Conservation (phyloP, 352 stramenopile genomes). For the Pythium guiyangense region DNA sequence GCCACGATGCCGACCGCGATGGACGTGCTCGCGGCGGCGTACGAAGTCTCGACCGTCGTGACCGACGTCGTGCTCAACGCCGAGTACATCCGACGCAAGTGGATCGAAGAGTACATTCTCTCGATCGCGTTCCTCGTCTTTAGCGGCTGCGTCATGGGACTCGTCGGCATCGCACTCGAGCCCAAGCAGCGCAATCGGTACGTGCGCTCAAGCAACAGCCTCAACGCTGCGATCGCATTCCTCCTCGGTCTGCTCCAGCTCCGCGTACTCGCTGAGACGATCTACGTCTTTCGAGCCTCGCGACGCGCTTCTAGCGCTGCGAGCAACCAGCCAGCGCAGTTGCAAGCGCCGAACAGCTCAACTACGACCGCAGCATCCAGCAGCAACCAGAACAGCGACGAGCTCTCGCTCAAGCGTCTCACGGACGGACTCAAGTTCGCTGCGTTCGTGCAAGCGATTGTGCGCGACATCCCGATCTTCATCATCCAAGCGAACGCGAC, state of each 20-base stretch:
- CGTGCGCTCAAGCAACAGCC: neutral
- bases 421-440: constrained; percentile 35
- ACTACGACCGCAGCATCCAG: neutral
- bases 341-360: neutral
- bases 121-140: constrained; percentile 63
- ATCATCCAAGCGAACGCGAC: constrained; percentile 71
- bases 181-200: constrained; percentile 32
- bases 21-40: constrained; percentile 36
- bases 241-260: constrained; percentile 53
- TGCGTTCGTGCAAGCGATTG: constrained; percentile 61
- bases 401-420: constrained; percentile 14
- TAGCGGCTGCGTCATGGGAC: constrained; percentile 53
- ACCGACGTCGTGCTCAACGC: constrained; percentile 69
- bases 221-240: constrained; percentile 39
- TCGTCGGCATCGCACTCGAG: constrained; percentile 55
- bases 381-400: constrained; percentile 4
- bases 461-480: constrained; percentile 70
- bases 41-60: constrained; percentile 65
- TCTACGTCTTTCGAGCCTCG: constrained; percentile 26
- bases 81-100: constrained; percentile 69
- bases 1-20: constrained; percentile 1
- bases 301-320: neutral
- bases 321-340: constrained; percentile 6
- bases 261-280: constrained; percentile 55
- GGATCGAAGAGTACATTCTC: constrained; percentile 68